Evolutionary conservation across 2,329 filamentous ascomycete species (phyloP).

Genomic region (Byssothecium circinans): DNA sequence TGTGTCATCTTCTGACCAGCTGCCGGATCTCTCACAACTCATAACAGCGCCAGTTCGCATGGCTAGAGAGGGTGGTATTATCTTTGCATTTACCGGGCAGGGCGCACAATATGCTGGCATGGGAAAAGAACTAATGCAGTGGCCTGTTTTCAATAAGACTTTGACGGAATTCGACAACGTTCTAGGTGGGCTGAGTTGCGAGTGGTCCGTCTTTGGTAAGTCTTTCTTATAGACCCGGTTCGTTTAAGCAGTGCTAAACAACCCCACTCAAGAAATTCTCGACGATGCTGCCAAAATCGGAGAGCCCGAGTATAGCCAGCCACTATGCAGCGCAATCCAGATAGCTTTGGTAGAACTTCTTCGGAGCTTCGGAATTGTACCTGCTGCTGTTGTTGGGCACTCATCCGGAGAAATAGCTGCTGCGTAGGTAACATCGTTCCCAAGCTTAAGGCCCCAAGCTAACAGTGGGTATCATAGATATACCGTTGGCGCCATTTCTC

Average conservation of each 20-base stretch:
- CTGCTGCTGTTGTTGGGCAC: constrained; percentile 18
- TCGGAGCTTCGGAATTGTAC: constrained; percentile 8
- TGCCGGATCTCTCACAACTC: neutral
- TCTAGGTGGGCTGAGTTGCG: neutral
- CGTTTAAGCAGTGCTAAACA: neutral
- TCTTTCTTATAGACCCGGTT: neutral
- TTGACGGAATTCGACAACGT: neutral
- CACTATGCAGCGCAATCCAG: constrained; percentile 20
- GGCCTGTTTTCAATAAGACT: neutral
- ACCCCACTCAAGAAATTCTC: neutral
- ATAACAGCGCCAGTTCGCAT: neutral
- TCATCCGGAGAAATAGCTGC: constrained; percentile 26
- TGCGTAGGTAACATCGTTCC: constrained; percentile 2
- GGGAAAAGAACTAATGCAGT: constrained; percentile 13
- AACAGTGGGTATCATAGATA: constrained; percentile 4
- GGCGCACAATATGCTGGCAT: constrained; percentile 33
- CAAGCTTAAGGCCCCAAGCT: too few species aligned
- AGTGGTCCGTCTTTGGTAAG: constrained; percentile 1
- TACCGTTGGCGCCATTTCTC: neutral
- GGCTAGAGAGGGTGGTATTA: neutral
- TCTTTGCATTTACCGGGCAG: constrained; percentile 34
- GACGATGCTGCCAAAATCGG: constrained; percentile 14
- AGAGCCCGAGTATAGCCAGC: constrained; percentile 16
- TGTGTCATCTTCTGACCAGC: neutral
- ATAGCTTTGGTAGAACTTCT: constrained; percentile 21